phyloP scores from a whole-genome alignment of 2,329 filamentous ascomycete genomes.

The Hymenoscyphus albidus region DNA sequence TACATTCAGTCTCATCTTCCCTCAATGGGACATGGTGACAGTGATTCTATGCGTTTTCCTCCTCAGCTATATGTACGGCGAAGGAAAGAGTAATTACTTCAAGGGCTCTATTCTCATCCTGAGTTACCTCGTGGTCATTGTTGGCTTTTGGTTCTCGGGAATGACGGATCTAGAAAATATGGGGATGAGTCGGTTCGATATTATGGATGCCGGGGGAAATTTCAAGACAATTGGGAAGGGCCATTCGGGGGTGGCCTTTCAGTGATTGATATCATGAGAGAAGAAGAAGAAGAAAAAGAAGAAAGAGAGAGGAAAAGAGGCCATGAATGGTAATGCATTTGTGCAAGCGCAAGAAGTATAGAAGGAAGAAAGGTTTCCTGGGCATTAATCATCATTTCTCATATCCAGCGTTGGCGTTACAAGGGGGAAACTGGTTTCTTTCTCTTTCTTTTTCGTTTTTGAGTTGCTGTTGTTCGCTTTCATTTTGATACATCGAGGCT shows the following conservation, averaged over 20 bases:
- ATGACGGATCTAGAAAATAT: conserved; percentile 37
- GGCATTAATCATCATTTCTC: background rate
- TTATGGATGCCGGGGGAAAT: conserved; percentile 31
- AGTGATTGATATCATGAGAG: conserved; percentile 22
- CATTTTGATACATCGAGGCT: no score
- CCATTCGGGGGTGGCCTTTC: conserved; percentile 32
- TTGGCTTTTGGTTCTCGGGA: conserved; percentile 84
- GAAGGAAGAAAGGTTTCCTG: background rate
- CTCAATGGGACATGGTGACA: conserved; percentile 98
- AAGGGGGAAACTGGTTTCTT: background rate
- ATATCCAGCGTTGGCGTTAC: background rate
- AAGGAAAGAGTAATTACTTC: conserved; percentile 99
- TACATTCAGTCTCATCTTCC: conserved; percentile 86
- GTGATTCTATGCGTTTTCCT: conserved; percentile 95
- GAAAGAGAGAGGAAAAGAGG: no score
- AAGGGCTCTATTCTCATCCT: conserved; percentile 94
- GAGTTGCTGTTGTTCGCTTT: no score
- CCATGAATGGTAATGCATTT: background rate
- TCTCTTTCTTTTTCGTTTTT: background rate
- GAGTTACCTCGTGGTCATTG: conserved; percentile 86
- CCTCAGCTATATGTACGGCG: conserved; percentile 94
- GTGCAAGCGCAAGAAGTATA: background rate
- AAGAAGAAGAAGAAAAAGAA: background rate
- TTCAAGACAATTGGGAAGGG: conserved; percentile 35
- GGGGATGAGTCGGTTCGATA: conserved; percentile 34